Conservation (phyloP, 2,329 filamentous ascomycete genomes). For the Boeremia exigua region DNA sequence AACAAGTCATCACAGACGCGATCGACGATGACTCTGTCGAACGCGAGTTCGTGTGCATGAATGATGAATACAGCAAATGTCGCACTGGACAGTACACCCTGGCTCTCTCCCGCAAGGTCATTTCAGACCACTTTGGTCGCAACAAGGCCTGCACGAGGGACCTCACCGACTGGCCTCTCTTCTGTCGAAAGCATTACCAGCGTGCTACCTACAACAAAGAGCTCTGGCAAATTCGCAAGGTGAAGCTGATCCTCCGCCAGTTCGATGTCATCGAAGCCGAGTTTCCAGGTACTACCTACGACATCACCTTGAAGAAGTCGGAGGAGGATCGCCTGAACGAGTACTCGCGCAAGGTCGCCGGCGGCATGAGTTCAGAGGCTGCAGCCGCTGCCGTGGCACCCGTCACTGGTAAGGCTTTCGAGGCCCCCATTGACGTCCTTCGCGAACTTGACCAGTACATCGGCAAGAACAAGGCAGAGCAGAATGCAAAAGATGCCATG, state of each 20-base stretch:
- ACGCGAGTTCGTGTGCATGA: conserved; percentile 43
- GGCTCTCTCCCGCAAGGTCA: conserved; percentile 46
- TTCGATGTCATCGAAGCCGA: conserved; percentile 40
- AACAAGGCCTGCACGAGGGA: conserved; percentile 47
- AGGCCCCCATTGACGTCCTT: conserved; percentile 44
- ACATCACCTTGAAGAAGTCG: conserved; percentile 44
- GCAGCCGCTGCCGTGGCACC: conserved; percentile 22
- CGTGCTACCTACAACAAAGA: conserved; percentile 47
- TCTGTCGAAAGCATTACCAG: conserved; percentile 51
- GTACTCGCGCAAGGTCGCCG: conserved; percentile 33
- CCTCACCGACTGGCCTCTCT: conserved; percentile 43
- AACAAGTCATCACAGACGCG: neutral
- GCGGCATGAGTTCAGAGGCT: conserved; percentile 14
- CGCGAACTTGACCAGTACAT: conserved; percentile 35
- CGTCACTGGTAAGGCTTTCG: conserved; percentile 31
- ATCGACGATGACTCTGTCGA: conserved; percentile 14
- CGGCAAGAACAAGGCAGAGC: conserved; percentile 28
- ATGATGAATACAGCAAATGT: conserved; percentile 40
- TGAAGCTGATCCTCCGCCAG: conserved; percentile 41
- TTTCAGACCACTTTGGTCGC: conserved; percentile 49
- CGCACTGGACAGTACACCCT: conserved; percentile 43
- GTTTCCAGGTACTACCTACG: conserved; percentile 40
- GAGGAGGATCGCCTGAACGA: conserved; percentile 43
- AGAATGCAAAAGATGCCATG: conserved; percentile 29
- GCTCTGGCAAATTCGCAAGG: conserved; percentile 44